Percentiles rank a stretch among this genome's conserved stretches.
phyloP scores from a whole-genome alignment of 2,329 filamentous ascomycete species.

The Chaetomium sp. region DNA sequence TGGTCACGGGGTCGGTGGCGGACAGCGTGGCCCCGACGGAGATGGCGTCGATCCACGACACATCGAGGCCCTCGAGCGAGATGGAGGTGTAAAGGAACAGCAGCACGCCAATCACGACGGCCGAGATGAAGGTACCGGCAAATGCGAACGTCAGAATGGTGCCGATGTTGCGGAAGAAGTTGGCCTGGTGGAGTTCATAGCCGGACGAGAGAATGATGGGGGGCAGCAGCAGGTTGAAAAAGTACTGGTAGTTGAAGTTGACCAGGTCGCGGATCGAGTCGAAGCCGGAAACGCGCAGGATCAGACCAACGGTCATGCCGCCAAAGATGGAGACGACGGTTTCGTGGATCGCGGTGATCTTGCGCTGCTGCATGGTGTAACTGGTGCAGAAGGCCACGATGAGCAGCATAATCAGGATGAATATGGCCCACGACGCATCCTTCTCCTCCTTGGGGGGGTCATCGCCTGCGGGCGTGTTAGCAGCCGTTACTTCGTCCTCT shows the following conservation, averaged over 20 bases:
- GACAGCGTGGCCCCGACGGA: slow-evolving; percentile 94
- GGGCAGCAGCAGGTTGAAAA: slow-evolving; percentile 97
- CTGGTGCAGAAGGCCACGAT: slow-evolving; percentile 94
- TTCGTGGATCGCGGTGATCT: slow-evolving; percentile 95
- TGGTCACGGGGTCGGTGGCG: slow-evolving; percentile 94
- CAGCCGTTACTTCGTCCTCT: not conserved
- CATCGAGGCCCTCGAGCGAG: slow-evolving; percentile 74
- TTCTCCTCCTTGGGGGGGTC: slow-evolving; percentile 91
- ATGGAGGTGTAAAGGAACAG: slow-evolving; percentile 85
- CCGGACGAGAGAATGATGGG: slow-evolving; percentile 96
- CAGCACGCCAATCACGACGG: slow-evolving; percentile 84
- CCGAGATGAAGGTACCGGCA: slow-evolving; percentile 92
- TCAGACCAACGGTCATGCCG: slow-evolving; percentile 89
- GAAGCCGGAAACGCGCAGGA: slow-evolving; percentile 74
- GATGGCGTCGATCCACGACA: slow-evolving; percentile 92
- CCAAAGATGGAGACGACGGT: slow-evolving; percentile 98
- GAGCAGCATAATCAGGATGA: slow-evolving; percentile 91
- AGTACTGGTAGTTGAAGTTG: slow-evolving; percentile 98
- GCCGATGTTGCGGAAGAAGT: slow-evolving; percentile 98
- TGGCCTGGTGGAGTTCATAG: slow-evolving; percentile 95
- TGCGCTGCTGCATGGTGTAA: slow-evolving; percentile 93
- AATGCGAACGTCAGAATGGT: slow-evolving; percentile 97
- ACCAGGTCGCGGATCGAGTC: slow-evolving; percentile 84
- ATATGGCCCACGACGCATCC: slow-evolving; percentile 91
- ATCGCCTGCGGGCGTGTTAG: slow-evolving; percentile 39